These are phyloP conservation scores for Colletotrichum phormii DNA, from an alignment of 2,329 filamentous ascomycete genomes.

Conservation along the genomic window DNA sequence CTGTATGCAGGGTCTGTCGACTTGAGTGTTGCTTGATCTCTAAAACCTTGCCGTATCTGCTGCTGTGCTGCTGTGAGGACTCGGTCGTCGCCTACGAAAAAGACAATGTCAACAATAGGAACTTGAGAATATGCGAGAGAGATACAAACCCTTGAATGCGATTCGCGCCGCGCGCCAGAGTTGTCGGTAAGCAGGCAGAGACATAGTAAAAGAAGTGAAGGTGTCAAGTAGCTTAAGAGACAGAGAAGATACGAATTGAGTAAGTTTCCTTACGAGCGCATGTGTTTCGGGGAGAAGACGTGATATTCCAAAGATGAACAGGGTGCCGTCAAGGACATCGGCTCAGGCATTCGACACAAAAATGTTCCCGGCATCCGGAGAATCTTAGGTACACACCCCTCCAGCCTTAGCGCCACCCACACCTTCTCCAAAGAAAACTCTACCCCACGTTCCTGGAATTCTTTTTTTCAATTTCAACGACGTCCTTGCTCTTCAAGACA, in stretches of 20 bases:
- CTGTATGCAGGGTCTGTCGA: slow-evolving; percentile 68
- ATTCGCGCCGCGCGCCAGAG: slow-evolving; percentile 84
- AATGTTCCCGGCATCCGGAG: background rate
- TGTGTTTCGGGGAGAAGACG: background rate
- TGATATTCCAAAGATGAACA: background rate
- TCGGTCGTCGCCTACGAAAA: slow-evolving; percentile 72
- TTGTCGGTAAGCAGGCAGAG: slow-evolving; percentile 81
- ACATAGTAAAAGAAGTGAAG: slow-evolving; percentile 57
- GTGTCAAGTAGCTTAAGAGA: background rate
- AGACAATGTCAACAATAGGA: slow-evolving; percentile 1
- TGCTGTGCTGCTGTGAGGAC: slow-evolving; percentile 77
- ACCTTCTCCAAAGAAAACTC: slow-evolving; percentile 4
- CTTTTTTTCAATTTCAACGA: background rate
- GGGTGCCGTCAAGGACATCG: background rate
- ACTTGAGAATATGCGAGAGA: background rate
- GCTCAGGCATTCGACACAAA: background rate
- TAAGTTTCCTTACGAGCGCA: background rate
- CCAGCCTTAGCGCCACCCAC: background rate
- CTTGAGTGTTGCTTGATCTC: slow-evolving; percentile 70
- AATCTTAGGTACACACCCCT: slow-evolving; percentile 5
- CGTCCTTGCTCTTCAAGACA: background rate
- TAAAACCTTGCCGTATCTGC: slow-evolving; percentile 81
- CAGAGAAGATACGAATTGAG: background rate
- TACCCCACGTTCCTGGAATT: slow-evolving; percentile 22
- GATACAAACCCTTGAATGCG: slow-evolving; percentile 80